Base-by-base conservation (phyloP, 139 green algal genomes). In the Diplosphaera chodatii region DNA sequence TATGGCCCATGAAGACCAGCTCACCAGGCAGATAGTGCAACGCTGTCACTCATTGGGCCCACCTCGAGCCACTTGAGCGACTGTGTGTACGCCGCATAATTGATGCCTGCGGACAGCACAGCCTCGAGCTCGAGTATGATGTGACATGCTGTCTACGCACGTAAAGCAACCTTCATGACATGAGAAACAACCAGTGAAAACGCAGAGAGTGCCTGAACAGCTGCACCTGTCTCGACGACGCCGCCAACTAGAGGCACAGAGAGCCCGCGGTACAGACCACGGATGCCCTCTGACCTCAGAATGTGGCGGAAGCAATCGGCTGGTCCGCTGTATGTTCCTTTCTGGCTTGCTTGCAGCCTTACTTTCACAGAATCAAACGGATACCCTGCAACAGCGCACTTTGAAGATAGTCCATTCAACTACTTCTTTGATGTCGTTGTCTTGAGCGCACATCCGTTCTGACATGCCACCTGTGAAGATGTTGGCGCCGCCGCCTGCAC, bases 201-300 rank as follows among this genome's bases (percentile, higher is more conserved):
- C n/a, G n/a, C n/a, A n/a, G n/a, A n/a, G n/a, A n/a, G n/a, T n/a
- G n/a, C n/a, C n/a, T n/a, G n/a, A n/a, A n/a, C n/a, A n/a, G 21
- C 1, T 25, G 94, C 72, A 0, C 86, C 90, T 1, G 85, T 94
- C 67, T 96, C 90, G 8, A 87, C 32, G 0, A 87, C 85, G n/a
- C 88, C 90, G 2, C 90, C 90, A 10, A 96, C 55, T 31, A 96
- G 76, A 1, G 89, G 90, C 0, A 86, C 72, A 15, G 77, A 74
- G 55, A 96, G 48, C 1, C 90, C 90, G 1, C 84, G 71, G 73
- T 90, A 96, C 28, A 94, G 74, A 0, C 84, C 83, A 59, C 78
- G 66, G 59, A 93, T 78, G 68, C 89, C 89, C 63, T 95, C 84
- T 33, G 76, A 74, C 5, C 67, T 64, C 25, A 90, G 56, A 3